These are phyloP conservation scores for Capronia coronata DNA, from an alignment of 2,329 filamentous ascomycete genomes.

Conservation along the genomic window DNA sequence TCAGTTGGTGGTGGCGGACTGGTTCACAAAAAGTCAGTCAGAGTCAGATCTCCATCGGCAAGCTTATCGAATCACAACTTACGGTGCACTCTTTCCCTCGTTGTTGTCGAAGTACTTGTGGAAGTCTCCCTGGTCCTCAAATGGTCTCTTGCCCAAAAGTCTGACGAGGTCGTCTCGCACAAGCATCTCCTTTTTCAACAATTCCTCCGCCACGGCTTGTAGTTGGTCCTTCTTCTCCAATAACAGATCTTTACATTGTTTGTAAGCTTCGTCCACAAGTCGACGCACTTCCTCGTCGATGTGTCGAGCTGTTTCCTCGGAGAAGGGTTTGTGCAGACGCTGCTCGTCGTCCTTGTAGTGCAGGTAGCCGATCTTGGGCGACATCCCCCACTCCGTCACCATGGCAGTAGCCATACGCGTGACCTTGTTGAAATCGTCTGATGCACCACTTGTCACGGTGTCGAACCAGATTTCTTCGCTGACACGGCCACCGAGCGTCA, in stretches of 20 bases:
- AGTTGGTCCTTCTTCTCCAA: slow-evolving; percentile 81
- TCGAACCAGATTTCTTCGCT: slow-evolving; percentile 96
- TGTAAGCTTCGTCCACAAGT: slow-evolving; percentile 88
- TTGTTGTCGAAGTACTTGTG: slow-evolving; percentile 77
- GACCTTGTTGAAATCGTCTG: slow-evolving; percentile 97
- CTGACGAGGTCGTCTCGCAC: slow-evolving; percentile 75
- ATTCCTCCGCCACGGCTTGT: slow-evolving; percentile 83
- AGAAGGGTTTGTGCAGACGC: slow-evolving; percentile 88
- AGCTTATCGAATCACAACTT: slow-evolving; percentile 9
- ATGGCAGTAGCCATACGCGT: slow-evolving; percentile 92
- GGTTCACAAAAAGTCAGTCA: background rate
- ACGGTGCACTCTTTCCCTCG: slow-evolving; percentile 49
- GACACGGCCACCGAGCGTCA: slow-evolving; percentile 93
- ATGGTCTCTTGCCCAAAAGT: slow-evolving; percentile 76
- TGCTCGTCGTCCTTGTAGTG: slow-evolving; percentile 81
- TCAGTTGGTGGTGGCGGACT: slow-evolving; percentile 28
- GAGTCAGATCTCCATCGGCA: background rate
- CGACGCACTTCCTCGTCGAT: slow-evolving; percentile 88
- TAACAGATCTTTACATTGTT: slow-evolving; percentile 78
- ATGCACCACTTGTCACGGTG: slow-evolving; percentile 89
- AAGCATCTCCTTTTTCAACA: slow-evolving; percentile 85
- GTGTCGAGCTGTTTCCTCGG: slow-evolving; percentile 82
- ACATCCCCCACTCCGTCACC: slow-evolving; percentile 99
- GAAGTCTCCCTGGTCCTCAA: slow-evolving; percentile 80
- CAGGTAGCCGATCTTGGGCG: slow-evolving; percentile 82